These are phyloP conservation scores for Colletotrichum sp. DNA, from an alignment of 2,329 filamentous ascomycete genomes.

Conservation along the genomic window DNA sequence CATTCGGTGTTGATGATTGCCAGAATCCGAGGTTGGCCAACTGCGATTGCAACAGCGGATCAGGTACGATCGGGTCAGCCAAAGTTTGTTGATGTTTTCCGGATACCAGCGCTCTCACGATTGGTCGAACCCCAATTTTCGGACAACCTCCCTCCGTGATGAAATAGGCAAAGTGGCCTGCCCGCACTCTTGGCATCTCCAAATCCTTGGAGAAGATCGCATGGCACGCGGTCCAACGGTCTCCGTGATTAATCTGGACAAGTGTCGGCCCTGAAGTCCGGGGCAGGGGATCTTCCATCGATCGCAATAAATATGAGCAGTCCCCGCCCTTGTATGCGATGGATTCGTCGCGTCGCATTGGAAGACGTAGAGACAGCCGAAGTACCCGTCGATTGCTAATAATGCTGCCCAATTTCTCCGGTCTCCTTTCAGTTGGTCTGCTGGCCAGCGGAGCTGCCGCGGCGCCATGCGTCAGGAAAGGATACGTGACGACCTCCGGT, in stretches of 20 bases:
- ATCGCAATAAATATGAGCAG: slow-evolving; percentile 5
- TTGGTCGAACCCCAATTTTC: slow-evolving; percentile 8
- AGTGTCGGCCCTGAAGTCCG: not conserved
- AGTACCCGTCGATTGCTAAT: not conserved
- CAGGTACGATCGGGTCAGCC: slow-evolving; percentile 4
- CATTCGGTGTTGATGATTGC: not conserved
- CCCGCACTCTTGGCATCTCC: slow-evolving; percentile 7
- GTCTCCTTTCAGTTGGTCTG: slow-evolving; percentile 19
- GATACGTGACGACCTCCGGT: slow-evolving; percentile 56
- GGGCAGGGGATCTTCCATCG: not conserved
- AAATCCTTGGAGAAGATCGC: not conserved
- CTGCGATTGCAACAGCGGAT: not conserved
- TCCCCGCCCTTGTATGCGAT: not conserved
- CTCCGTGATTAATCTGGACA: slow-evolving; percentile 12
- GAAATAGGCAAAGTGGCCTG: not conserved
- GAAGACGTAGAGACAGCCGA: not conserved
- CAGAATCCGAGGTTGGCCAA: not conserved
- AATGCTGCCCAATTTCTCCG: slow-evolving; percentile 7
- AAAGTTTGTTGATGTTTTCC: not conserved
- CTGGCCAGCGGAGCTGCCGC: slow-evolving; percentile 15
- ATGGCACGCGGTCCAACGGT: slow-evolving; percentile 11
- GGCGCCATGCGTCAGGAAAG: slow-evolving; percentile 28
- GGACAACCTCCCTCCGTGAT: slow-evolving; percentile 1
- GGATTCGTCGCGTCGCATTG: not conserved
- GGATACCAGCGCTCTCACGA: not conserved